Percentiles rank a stretch among this genome's conserved stretches.
Evolutionary conservation across 164 flowering plant genomes (phyloP).

Genomic region (grape (Vitis vinifera)): ASM3070453v1 NC_081815.1:8489001-8489500

Average conservation of each 20-base stretch:
- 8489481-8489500: too few relatives aligned
- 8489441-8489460: too few relatives aligned
- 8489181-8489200: conserved; percentile 34
- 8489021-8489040: not conserved
- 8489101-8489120: not conserved
- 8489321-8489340: too few relatives aligned
- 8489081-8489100: not conserved
- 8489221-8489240: conserved; percentile 62
- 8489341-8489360: too few relatives aligned
- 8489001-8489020: not conserved
- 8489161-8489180: conserved; percentile 58
- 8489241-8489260: conserved; percentile 44
- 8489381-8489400: too few relatives aligned
- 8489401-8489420: too few relatives aligned
- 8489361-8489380: too few relatives aligned
- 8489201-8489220: conserved; percentile 70
- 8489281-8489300: not conserved
- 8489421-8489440: too few relatives aligned
- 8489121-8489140: not conserved
- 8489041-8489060: not conserved
- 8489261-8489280: conserved; percentile 76
- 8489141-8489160: not conserved
- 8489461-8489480: too few relatives aligned
- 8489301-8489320: too few relatives aligned
- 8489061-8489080: not conserved